phyloP scores from a whole-genome alignment of 805 yeast genomes.

The Torulaspora delbrueckii region DNA sequence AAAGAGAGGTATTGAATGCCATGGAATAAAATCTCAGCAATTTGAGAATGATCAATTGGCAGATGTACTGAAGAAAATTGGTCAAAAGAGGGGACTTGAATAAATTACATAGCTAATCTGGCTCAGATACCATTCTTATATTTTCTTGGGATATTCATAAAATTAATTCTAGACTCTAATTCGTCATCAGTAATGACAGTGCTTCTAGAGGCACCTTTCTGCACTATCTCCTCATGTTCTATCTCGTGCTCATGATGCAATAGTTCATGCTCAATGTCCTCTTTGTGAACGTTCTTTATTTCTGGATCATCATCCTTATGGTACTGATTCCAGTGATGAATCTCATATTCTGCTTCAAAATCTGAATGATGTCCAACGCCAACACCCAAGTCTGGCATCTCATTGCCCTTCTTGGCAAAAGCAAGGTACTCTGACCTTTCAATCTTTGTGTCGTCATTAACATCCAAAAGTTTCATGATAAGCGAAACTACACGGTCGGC shows the following conservation, averaged over 20 bases:
- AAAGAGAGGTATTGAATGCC: slow-evolving; percentile 44
- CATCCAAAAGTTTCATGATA: slow-evolving; percentile 59
- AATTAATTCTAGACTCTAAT: slow-evolving; percentile 37
- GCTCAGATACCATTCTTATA: slow-evolving; percentile 29
- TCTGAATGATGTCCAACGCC: slow-evolving; percentile 95
- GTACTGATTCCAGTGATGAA: slow-evolving; percentile 87
- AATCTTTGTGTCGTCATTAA: slow-evolving; percentile 59
- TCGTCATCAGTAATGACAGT: slow-evolving; percentile 38
- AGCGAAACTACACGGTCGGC: slow-evolving; percentile 49
- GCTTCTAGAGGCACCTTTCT: slow-evolving; percentile 35
- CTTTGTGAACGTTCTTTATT: slow-evolving; percentile 72
- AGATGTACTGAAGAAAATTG: slow-evolving; percentile 12
- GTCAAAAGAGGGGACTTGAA: neutral
- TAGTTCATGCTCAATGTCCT: slow-evolving; percentile 82
- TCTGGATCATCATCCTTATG: slow-evolving; percentile 79
- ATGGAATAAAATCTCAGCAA: slow-evolving; percentile 25
- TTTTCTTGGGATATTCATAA: slow-evolving; percentile 39
- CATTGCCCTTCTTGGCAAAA: slow-evolving; percentile 57
- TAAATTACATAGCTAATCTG: neutral
- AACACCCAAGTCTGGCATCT: slow-evolving; percentile 84
- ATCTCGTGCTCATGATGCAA: slow-evolving; percentile 83
- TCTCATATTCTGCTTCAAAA: slow-evolving; percentile 88
- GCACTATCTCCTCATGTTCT: slow-evolving; percentile 46
- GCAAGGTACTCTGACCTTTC: slow-evolving; percentile 64
- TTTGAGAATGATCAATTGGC: slow-evolving; percentile 24